Evolutionary conservation across 169 alveolate genomes (phyloP).

Genomic region (Babesia ovis): DNA sequence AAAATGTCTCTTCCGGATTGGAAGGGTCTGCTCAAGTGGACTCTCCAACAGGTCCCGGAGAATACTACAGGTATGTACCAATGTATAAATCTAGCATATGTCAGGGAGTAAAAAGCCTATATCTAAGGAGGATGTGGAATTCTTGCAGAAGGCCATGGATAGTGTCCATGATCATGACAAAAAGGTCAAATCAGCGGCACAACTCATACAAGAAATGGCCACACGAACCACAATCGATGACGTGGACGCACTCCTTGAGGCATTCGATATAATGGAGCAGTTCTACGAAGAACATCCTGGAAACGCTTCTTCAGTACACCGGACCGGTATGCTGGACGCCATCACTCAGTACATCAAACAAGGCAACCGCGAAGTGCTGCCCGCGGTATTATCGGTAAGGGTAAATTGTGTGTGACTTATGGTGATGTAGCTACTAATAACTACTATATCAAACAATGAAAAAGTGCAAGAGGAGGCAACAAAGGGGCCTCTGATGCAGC

Average conservation of each 20-base stretch:
- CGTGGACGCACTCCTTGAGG: constrained; percentile 23
- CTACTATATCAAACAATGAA: constrained; percentile 63
- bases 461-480: constrained; percentile 55
- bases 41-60: constrained; percentile 43
- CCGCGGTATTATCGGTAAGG: constrained; percentile 63
- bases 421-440: constrained; percentile 46
- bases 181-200: constrained; percentile 47
- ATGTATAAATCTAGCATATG: not conserved
- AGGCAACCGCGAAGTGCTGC: constrained; percentile 25
- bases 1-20: constrained; percentile 65
- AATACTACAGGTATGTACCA: constrained; percentile 27
- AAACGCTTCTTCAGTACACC: constrained; percentile 51
- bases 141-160: constrained; percentile 59
- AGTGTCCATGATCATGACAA: constrained; percentile 63
- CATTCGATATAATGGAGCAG: constrained; percentile 58
- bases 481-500: constrained; percentile 39
- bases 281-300: constrained; percentile 68
- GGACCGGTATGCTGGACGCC: constrained; percentile 56
- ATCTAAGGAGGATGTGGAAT: constrained; percentile 63
- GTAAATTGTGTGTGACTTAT: not conserved
- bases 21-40: constrained; percentile 68
- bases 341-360: constrained; percentile 24
- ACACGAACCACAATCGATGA: not conserved
- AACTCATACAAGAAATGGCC: constrained; percentile 21
- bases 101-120: constrained; percentile 33